These are phyloP conservation scores for Agapanthus africanus DNA, from an alignment of 106 monocot species.

Conservation along the genomic window DNA sequence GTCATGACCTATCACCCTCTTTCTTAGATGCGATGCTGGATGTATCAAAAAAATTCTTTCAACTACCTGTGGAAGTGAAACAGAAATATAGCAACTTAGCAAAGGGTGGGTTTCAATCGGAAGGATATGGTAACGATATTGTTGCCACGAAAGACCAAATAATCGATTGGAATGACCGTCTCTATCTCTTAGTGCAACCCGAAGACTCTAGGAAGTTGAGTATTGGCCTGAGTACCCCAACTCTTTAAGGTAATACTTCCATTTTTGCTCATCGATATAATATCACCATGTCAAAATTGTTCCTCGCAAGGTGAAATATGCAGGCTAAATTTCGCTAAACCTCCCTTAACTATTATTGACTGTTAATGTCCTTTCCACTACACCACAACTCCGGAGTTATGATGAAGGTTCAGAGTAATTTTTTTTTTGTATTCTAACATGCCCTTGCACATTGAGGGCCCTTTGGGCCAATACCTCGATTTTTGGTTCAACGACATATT, in stretches of 20 bases:
- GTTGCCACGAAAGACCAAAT: constrained; percentile 30
- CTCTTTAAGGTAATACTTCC: constrained; percentile 31
- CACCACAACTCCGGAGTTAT: no score
- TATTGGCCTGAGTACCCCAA: constrained; percentile 43
- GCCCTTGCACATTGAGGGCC: no score
- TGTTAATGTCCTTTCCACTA: no score
- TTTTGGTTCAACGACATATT: no score
- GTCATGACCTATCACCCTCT: constrained; percentile 28
- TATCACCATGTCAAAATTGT: no score
- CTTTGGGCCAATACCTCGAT: no score
- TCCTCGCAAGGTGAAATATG: no score
- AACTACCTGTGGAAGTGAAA: constrained; percentile 42
- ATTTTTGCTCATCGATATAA: not conserved
- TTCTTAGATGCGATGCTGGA: constrained; percentile 40
- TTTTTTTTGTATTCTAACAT: no score
- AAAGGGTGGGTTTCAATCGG: constrained; percentile 23
- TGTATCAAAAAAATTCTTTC: constrained; percentile 28
- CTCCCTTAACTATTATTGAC: no score
- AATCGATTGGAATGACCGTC: constrained; percentile 53
- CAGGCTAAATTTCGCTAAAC: no score
- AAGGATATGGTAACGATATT: constrained; percentile 56
- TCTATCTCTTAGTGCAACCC: constrained; percentile 46
- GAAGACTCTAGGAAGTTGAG: constrained; percentile 31
- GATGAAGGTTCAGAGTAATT: no score
- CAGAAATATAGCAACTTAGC: constrained; percentile 31